Conservation (phyloP, 139 green algal genomes). For the Nannochloris sp. region DNA sequence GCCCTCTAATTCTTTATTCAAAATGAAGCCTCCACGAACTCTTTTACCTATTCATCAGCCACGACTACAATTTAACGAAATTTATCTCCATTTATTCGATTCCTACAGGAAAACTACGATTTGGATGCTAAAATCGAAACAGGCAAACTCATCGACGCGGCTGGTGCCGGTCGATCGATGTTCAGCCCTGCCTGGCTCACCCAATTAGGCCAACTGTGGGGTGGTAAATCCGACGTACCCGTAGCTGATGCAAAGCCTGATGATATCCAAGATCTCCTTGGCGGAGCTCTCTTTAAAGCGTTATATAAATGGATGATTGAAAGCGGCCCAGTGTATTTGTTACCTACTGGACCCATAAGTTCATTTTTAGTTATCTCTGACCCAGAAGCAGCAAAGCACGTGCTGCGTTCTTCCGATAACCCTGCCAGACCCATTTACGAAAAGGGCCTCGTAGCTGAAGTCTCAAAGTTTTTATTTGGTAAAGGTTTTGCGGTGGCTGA, state of each 20-base stretch:
- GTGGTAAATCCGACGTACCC: conserved; percentile 85
- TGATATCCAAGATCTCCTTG: conserved; percentile 94
- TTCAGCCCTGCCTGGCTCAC: conserved; percentile 81
- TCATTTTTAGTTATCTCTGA: conserved; percentile 89
- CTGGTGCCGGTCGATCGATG: conserved; percentile 64
- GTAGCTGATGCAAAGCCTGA: conserved; percentile 91
- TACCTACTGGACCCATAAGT: conserved; percentile 76
- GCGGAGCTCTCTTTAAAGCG: conserved; percentile 90
- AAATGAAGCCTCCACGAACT: too few species aligned
- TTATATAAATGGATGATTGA: conserved; percentile 86
- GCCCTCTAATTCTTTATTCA: too few species aligned
- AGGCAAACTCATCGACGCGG: conserved; percentile 66
- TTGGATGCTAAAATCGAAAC: conserved; percentile 35
- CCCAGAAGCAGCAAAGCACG: conserved; percentile 87
- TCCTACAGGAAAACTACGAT: conserved; percentile 31
- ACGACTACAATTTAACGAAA: too few species aligned
- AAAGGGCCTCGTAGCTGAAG: conserved; percentile 90
- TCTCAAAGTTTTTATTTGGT: conserved; percentile 93
- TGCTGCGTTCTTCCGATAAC: conserved; percentile 86
- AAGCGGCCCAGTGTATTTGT: conserved; percentile 89
- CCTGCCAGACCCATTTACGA: conserved; percentile 59
- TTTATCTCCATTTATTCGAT: background rate
- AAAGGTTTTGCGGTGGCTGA: conserved; percentile 89
- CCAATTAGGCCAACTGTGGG: conserved; percentile 81
- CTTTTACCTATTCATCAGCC: too few species aligned